Base-by-base conservation (phyloP, 176 grass and related monocot genomes). In the Stipa capillata region DNA sequence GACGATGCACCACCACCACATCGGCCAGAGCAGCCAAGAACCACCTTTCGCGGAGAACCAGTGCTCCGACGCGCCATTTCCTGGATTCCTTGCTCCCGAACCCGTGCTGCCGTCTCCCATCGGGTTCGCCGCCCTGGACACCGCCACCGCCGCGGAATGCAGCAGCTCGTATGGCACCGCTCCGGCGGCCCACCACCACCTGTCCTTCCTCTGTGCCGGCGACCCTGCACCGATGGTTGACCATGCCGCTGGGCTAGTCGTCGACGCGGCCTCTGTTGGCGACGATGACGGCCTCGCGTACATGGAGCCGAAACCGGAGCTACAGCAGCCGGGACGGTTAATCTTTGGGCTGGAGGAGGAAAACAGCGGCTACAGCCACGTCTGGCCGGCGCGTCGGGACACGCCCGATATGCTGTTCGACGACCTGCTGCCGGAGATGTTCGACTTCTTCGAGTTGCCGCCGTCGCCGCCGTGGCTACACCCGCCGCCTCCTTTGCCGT, bases 391-490 rank as follows among this genome's bases (percentile, higher is more conserved):
- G 37, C 77, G 14, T 12, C 52, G 7, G 9, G 31, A 25, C 41
- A 13, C 17, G 0, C 16, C 64, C 51, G 65, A 44, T 1, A 44
- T 87, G 54, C 16, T 24, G 33, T 87, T 83, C 8, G 85, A 78
- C 18, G 73, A 87, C 45, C 73, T 87, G 12, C 8, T 73, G 25
- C 36, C 79, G 36, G 79, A 77, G 65, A 55, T 33, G 35, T 27
- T 82, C 27, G 27, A 71, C 79, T 87, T 71, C 85, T 82, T 87
- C 24, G 64, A 53, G n/a, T 49, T 56, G 10, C 84, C 68, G 2
- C 53, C 52, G 42, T 43, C 73, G 17, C 54, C 55, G 31, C 56
- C 69, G 12, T n/a, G n/a, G n/a, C n/a, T n/a, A n/a, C n/a, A n/a
- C n/a, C n/a, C n/a, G n/a, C n/a, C n/a, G n/a, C n/a, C n/a, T n/a